Base-by-base conservation (phyloP, 768 basidiomycete genomes). In the Guyanaporus albipodus region DNA sequence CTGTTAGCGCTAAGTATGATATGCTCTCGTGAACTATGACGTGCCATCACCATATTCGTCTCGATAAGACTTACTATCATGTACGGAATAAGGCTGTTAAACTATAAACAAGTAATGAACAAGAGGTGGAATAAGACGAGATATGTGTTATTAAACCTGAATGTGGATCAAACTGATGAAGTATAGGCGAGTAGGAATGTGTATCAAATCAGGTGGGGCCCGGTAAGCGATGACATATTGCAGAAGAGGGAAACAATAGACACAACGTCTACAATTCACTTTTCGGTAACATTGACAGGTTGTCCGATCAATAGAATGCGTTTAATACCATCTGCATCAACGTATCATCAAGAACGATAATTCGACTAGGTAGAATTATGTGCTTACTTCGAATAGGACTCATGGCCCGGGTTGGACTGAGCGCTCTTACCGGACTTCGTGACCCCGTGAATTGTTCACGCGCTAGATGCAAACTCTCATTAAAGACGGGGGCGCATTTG, bases 371-470 rank as follows among this genome's bases (percentile, higher is more conserved):
- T 43, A n/a, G 27, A 10, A 54, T 29, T 38, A 27, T 18, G 14
- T 12, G 15, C 54, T 55, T 47, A 55, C 55, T 29, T 46, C 53
- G 54, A 28, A 55, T 48, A 31, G 48, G 54, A 42, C 63, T 63
- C 52, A 56, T 52, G 44, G 69, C 67, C 44, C 64, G 59, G 3
- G 63, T 49, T 38, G 70, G 70, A 56, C 69, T 67, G 33, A 64
- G 45, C 14, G 59, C 53, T 44, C 64, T 63, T 2, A 38, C 41
- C 4, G 58, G 53, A 27, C 53, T 64, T 14, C 44, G 46, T 2
- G 49, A 31, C 23, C 41, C 14, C 14, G 4, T 36, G n/a, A 49
- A n/a, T 7, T 19, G 44, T 33, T 41, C 53, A 26, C 43, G 12
- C 31, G 42, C 29, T 5, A 21, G 11, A n/a, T 28, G 35, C 4